Evolutionary conservation across 768 basidiomycete genomes (phyloP).

Genomic region (Phlebiopsis gigantea): DNA sequence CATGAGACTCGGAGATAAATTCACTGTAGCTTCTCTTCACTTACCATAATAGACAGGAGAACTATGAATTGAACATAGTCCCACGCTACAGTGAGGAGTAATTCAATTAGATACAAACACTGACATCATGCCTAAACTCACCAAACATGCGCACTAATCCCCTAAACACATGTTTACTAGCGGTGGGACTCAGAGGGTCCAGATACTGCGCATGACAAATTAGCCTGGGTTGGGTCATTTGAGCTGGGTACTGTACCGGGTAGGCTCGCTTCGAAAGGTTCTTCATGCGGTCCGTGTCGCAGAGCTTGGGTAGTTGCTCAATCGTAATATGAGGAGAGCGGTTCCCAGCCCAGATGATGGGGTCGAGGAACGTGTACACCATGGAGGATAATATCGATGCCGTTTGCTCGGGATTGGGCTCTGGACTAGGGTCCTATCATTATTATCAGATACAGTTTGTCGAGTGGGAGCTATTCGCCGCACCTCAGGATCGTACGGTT

Average conservation of each 20-base stretch:
- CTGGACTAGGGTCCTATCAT: slow-evolving; percentile 20
- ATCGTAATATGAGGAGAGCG: slow-evolving; percentile 38
- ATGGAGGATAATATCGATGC: slow-evolving; percentile 28
- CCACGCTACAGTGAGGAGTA: slow-evolving; percentile 5
- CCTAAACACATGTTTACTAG: slow-evolving; percentile 22
- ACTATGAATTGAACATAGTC: slow-evolving; percentile 15
- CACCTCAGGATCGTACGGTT: slow-evolving; percentile 52
- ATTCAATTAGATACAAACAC: background rate
- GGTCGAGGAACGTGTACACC: slow-evolving; percentile 51
- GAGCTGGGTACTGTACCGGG: slow-evolving; percentile 22
- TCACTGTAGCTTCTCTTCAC: slow-evolving; percentile 1
- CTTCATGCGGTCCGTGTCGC: slow-evolving; percentile 39
- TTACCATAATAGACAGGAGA: slow-evolving; percentile 14
- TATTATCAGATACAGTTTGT: slow-evolving; percentile 16
- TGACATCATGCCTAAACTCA: background rate
- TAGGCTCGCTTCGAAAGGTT: slow-evolving; percentile 29
- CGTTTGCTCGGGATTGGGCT: slow-evolving; percentile 27
- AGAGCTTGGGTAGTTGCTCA: slow-evolving; percentile 40
- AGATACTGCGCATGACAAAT: slow-evolving; percentile 20
- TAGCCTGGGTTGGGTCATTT: background rate
- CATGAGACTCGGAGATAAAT: background rate
- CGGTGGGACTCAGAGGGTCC: slow-evolving; percentile 24
- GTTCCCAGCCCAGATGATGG: slow-evolving; percentile 39
- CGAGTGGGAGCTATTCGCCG: background rate
- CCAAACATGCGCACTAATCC: slow-evolving; percentile 16